Conservation (phyloP, 306 rosid genomes). For the Pterocarpus macrocarpus region DNA sequence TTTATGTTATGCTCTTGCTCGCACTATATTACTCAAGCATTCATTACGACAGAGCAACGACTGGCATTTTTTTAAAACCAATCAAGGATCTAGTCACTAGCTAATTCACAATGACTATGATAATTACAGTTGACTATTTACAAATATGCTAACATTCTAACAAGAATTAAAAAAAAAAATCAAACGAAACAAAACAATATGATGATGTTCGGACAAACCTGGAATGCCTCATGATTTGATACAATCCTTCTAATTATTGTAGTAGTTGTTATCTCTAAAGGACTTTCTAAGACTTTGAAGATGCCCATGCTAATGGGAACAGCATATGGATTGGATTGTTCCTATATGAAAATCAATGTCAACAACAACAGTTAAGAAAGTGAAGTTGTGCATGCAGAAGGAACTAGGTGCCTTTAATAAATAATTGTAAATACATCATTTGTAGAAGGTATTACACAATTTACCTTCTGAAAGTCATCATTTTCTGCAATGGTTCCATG, state of each 20-base stretch:
- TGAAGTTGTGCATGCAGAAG: slow-evolving; percentile 4
- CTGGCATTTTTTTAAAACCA: neutral
- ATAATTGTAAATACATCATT: slow-evolving; percentile 21
- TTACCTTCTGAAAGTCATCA: slow-evolving; percentile 89
- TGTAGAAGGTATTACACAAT: slow-evolving; percentile 31
- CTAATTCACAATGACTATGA: slow-evolving; percentile 16
- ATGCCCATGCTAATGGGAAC: slow-evolving; percentile 91
- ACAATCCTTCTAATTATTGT: slow-evolving; percentile 92
- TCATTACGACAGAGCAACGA: too few relatives aligned
- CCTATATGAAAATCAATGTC: slow-evolving; percentile 60
- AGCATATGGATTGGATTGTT: slow-evolving; percentile 78
- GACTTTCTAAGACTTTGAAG: slow-evolving; percentile 82
- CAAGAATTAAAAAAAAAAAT: slow-evolving; percentile 7
- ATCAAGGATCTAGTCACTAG: slow-evolving; percentile 11
- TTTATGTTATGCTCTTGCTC: too few relatives aligned
- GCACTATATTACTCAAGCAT: too few relatives aligned
- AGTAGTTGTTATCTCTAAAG: slow-evolving; percentile 83
- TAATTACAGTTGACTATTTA: neutral
- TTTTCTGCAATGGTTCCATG: slow-evolving; percentile 94
- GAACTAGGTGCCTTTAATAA: slow-evolving; percentile 17
- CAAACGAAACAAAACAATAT: neutral
- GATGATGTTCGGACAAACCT: slow-evolving; percentile 58
- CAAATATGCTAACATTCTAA: slow-evolving; percentile 5
- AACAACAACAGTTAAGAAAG: slow-evolving; percentile 31
- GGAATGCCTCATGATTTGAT: slow-evolving; percentile 92